Evolutionary conservation across 2,329 filamentous ascomycete species (phyloP).

Genomic region (Fusarium xyrophilum): DNA sequence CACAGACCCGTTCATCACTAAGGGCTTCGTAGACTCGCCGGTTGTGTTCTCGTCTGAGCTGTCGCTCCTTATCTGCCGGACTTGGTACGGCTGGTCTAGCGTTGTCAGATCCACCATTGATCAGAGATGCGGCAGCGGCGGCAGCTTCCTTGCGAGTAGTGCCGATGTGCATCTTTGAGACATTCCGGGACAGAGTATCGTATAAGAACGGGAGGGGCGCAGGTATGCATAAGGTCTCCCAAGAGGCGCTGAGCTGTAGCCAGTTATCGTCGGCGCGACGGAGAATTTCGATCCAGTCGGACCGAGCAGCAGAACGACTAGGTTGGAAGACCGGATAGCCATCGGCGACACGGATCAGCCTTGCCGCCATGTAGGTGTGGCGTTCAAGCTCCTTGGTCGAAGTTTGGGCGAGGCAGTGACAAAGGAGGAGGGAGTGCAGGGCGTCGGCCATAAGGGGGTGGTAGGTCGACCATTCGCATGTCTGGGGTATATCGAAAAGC

Average conservation of each 20-base stretch:
- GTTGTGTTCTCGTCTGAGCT: constrained; percentile 67
- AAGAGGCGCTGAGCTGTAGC: constrained; percentile 68
- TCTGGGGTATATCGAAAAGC: constrained; percentile 44
- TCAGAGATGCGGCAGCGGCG: constrained; percentile 36
- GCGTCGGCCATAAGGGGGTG: constrained; percentile 82
- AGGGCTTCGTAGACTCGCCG: constrained; percentile 72
- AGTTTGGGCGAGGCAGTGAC: constrained; percentile 81
- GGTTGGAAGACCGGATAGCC: constrained; percentile 83
- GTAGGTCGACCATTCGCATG: constrained; percentile 64
- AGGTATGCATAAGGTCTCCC: constrained; percentile 74
- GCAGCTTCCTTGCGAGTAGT: constrained; percentile 10
- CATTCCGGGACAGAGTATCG: neutral
- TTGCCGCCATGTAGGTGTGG: constrained; percentile 82
- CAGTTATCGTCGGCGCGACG: constrained; percentile 71
- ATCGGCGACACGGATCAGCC: constrained; percentile 75
- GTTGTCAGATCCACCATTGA: constrained; percentile 33
- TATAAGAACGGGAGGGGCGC: constrained; percentile 56
- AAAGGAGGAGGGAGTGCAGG: constrained; percentile 78
- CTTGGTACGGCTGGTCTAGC: constrained; percentile 36
- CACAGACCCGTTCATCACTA: constrained; percentile 70
- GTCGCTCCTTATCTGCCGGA: constrained; percentile 60
- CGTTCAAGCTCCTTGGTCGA: constrained; percentile 78
- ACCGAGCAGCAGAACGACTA: constrained; percentile 72
- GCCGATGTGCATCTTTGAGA: neutral
- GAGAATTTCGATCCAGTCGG: constrained; percentile 82